Conservation (phyloP, 257 asterid species). For the Linaria vulgaris region DNA sequence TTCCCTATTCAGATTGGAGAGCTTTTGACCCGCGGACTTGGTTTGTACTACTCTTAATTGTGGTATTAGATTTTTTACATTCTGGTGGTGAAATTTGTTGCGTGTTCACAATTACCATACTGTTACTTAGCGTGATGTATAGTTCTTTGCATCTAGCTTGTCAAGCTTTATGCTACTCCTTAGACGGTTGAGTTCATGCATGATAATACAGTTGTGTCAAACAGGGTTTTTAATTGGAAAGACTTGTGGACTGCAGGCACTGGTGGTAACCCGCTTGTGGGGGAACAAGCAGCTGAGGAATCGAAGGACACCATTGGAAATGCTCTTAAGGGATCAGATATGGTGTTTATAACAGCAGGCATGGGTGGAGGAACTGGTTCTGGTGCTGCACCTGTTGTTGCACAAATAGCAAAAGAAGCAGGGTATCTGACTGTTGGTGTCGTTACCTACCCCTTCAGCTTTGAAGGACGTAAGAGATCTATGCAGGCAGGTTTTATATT, state of each 20-base stretch:
- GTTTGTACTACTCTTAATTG: conserved; percentile 40
- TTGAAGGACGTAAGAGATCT: conserved; percentile 96
- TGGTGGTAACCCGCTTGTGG: conserved; percentile 91
- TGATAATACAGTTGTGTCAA: background rate
- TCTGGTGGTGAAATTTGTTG: conserved; percentile 9
- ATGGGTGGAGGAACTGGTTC: conserved; percentile 99
- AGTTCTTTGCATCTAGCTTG: conserved; percentile 11
- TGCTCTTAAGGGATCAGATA: conserved; percentile 93
- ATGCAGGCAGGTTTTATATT: conserved; percentile 56
- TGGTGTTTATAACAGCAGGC: conserved; percentile 99
- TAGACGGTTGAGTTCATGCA: background rate
- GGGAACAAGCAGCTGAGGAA: conserved; percentile 99
- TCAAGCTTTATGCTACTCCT: conserved; percentile 17
- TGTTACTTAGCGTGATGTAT: conserved; percentile 12
- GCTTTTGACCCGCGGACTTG: conserved; percentile 98
- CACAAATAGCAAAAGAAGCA: conserved; percentile 88
- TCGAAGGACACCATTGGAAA: conserved; percentile 85
- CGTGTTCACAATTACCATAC: conserved; percentile 2
- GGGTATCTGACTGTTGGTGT: conserved; percentile 98
- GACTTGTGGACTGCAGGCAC: conserved; percentile 61
- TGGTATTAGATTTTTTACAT: conserved; percentile 10
- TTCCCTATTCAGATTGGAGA: conserved; percentile 95
- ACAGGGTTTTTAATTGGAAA: conserved; percentile 5
- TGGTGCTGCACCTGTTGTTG: conserved; percentile 98
- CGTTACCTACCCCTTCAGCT: conserved; percentile 96